These are phyloP conservation scores for Phytophthora sp. DNA, from an alignment of 352 stramenopile genomes.

Conservation along the genomic window DNA sequence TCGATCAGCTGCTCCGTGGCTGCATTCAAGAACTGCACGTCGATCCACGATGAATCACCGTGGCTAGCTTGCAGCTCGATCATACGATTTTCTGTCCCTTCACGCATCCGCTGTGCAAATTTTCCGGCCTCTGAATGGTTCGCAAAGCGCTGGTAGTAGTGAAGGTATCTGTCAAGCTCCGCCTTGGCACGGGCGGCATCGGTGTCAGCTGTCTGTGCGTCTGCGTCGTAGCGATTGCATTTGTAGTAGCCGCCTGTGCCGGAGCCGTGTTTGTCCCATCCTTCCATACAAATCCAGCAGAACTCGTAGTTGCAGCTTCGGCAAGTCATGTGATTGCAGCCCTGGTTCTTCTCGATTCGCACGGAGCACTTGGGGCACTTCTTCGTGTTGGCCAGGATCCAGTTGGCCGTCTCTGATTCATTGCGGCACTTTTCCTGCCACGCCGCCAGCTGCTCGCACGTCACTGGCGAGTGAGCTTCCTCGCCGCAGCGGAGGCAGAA, in stretches of 20 bases:
- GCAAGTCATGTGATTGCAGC: constrained; percentile 99
- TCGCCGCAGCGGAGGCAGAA: constrained; percentile 96
- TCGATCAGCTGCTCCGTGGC: constrained; percentile 97
- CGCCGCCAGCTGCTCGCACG: constrained; percentile 90
- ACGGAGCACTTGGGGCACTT: constrained; percentile 98
- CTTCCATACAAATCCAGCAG: constrained; percentile 98
- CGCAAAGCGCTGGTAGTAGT: constrained; percentile 99
- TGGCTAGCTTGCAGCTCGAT: constrained; percentile 94
- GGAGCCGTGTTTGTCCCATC: constrained; percentile 96
- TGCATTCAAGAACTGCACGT: constrained; percentile 98
- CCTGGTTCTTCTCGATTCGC: constrained; percentile 99
- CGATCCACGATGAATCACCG: constrained; percentile 93
- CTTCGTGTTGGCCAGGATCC: constrained; percentile 99
- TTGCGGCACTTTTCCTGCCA: constrained; percentile 99
- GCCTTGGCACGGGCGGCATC: constrained; percentile 94
- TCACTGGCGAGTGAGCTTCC: constrained; percentile 95
- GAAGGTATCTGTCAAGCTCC: constrained; percentile 98
- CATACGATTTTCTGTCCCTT: constrained; percentile 96
- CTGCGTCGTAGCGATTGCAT: constrained; percentile 97
- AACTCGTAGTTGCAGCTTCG: constrained; percentile 95
- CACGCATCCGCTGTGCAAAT: constrained; percentile 96
- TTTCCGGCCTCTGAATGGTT: constrained; percentile 96
- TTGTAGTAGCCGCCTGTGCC: constrained; percentile 99
- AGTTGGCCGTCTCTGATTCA: constrained; percentile 99
- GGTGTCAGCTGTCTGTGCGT: constrained; percentile 57